A percentile compares a stretch with the other conserved stretches of the same genome.
Evolutionary conservation across 73 alveolate genomes (phyloP).

Genomic region (Tetrahymena thermophila): DNA sequence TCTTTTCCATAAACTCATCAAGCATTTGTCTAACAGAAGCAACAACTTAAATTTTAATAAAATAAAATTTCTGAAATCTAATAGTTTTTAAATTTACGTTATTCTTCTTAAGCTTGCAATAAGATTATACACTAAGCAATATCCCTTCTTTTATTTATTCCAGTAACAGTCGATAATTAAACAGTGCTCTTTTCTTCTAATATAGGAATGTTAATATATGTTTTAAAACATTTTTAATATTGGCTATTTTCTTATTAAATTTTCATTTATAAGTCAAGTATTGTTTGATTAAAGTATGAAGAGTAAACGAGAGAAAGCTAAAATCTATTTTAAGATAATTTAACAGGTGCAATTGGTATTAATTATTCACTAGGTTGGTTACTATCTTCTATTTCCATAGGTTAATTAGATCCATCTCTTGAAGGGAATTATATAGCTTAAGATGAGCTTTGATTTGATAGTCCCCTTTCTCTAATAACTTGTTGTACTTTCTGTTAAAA

Average conservation of each 20-base stretch:
- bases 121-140: not conserved
- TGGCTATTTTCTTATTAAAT: not conserved
- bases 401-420: not conserved
- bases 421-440: not conserved
- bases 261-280: not conserved
- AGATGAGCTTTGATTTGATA: not conserved
- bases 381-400: not conserved
- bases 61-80: not conserved
- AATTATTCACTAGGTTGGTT: not conserved
- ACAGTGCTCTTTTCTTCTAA: not conserved
- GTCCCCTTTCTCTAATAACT: not conserved
- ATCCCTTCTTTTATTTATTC: not conserved
- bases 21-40: not conserved
- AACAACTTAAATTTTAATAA: not conserved
- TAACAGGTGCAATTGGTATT: not conserved
- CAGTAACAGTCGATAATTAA: not conserved
- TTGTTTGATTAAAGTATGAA: not conserved
- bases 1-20: not conserved
- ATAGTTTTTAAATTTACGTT: not conserved
- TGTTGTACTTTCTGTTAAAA: not conserved
- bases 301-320: not conserved
- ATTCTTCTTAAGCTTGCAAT: not conserved
- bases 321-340: not conserved
- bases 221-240: not conserved
- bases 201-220: not conserved